Evolutionary conservation across 257 asterid genomes (phyloP), one percentile per base, ranked within the genome.

Genomic region (Prunella vulgaris): DNA sequence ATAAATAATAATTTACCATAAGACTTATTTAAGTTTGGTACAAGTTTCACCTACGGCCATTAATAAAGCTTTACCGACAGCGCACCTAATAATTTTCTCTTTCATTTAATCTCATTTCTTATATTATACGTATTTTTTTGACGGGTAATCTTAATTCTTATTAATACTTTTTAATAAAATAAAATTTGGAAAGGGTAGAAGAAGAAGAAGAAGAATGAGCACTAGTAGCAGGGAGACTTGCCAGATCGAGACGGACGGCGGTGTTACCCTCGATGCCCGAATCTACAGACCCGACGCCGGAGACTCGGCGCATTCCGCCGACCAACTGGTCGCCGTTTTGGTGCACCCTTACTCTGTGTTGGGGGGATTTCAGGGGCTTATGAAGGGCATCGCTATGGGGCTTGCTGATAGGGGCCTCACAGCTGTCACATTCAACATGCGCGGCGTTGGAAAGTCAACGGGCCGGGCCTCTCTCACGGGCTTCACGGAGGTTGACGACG

Each of bases 391-490:
- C 30, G 97, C 93, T 5, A 73, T 83, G 14, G 87, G 91, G 20
- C 78, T 91, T 62, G 88, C 91, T 68, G 73, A 74, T 57, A 75
- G 77, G 25, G 97, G 96, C 3, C 68, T 86, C 7, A 66, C 83
- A 28, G 81, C 96, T 64, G 32, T 91, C 76, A 91, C 96, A 56
- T 91, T 85, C 79, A 89, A 91, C 73, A 86, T 84, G 79, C 81
- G 97, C 44, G 96, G 96, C 5, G 88, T 83, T 72, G 95, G 97
- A n/a, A 87, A 83, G 66, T 91, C 97, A 74, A 87, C 86, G 58
- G 97, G 95, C 52, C 85, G 90, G 40, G 76, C 97, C 24, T 91
- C 97, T 3, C 60, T 88, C 63, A 88, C 95, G 35, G 95, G 97
- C 28, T 88, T 81, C 24, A 57, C 91, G 15, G 95, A 91, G 80